Conservation (phyloP, 495 filamentous ascomycete genomes). For the Stereocaulon alpinum region DNA sequence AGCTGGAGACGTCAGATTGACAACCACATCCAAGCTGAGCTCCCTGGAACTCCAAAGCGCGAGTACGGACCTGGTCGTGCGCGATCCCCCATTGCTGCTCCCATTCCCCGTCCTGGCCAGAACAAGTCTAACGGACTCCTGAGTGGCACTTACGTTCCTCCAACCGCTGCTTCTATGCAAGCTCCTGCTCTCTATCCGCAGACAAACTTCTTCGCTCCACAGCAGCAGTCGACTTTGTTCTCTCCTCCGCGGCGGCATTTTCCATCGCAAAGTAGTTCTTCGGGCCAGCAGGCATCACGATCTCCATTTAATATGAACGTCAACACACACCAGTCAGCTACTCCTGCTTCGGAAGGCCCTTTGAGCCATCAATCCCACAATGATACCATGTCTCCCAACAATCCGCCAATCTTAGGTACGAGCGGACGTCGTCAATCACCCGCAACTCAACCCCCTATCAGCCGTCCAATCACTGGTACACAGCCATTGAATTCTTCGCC, state of each 20-base stretch:
- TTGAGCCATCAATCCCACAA: not conserved
- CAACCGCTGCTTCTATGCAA: not conserved
- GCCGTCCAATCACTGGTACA: not conserved
- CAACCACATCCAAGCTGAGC: not conserved
- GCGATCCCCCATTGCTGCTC: not conserved
- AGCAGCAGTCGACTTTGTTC: not conserved
- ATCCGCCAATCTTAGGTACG: not conserved
- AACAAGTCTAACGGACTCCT: not conserved
- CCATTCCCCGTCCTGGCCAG: not conserved
- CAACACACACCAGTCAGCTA: not conserved
- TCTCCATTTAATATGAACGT: not conserved
- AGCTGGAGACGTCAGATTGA: constrained; percentile 9
- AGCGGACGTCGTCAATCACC: not conserved
- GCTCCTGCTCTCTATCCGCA: not conserved
- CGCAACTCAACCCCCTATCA: constrained; percentile 15
- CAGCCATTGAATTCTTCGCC: not conserved
- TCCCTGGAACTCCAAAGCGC: not conserved
- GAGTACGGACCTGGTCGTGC: not conserved
- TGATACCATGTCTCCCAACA: not conserved
- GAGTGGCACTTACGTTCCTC: not conserved
- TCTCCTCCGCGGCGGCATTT: constrained; percentile 1
- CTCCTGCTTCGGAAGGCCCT: not conserved
- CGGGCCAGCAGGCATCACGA: not conserved
- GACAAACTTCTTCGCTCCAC: not conserved
- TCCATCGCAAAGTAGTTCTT: not conserved